Base-by-base conservation (phyloP, 768 basidiomycete species). In the Leucosporidium scottii region DNA sequence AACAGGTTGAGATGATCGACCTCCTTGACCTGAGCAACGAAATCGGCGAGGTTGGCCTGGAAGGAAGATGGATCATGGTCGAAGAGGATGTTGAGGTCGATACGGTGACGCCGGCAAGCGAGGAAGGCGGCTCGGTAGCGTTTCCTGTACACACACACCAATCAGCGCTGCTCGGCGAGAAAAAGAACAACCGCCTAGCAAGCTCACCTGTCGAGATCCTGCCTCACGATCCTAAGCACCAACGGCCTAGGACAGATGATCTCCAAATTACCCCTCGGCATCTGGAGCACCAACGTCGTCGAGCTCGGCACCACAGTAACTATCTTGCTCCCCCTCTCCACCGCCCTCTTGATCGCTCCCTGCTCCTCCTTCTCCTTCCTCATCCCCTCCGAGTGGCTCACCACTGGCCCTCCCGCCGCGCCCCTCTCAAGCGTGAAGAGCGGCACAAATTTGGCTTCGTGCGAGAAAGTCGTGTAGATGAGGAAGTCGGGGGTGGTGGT, bases 251-350 rank as follows among this genome's bases (percentile, higher is more conserved):
- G 96, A 74, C 88, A 91, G 62, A 99, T 87, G 1, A 92, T 97
- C 80, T 99, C 96, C 68, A 99, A 76, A 78, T 98, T 98, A 1
- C 96, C 96, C 71, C 96, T 81, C 0, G 94, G 96, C 94, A 98
- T 98, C 79, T 99, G 96, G 15, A 99, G 80, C 0, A 98, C 89
- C 44, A 99, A 78, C 73, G 84, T 86, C 90, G 93, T 97, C 12
- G 85, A 80, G 66, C 87, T 91, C 1, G 93, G 88, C 0, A 96
- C 87, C 18, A 87, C 89, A 0, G 87, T 85, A 6, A 98, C 92
- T 44, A 97, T 93, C 66, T 87, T 80, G 10, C 90, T 87, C 5
- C 96, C 96, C 36, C 96, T 81, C 78, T 99, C 96, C 1, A 97
- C 84, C 25, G 89, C 84, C 50, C 94, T 83, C 17, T 82, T 84